phyloP scores from a whole-genome alignment of 805 yeast species.

The Kodamaea nitidulidarum region DNA sequence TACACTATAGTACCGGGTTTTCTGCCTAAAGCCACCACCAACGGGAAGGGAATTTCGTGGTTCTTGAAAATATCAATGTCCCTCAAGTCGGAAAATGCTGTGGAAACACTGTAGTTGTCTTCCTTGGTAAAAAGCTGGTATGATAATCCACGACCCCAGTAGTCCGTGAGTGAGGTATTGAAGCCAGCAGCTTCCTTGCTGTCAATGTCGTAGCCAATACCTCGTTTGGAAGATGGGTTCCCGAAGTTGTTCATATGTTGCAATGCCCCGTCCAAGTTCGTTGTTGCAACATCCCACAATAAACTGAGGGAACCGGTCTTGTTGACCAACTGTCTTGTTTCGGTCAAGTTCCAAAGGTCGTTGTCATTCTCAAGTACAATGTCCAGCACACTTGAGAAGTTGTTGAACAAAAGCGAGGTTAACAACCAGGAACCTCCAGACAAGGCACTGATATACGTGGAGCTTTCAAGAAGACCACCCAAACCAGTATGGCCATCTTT shows the following conservation, averaged over 20 bases:
- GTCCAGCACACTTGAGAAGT: conserved; percentile 67
- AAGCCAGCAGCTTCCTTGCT: conserved; percentile 55
- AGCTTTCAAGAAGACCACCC: conserved; percentile 69
- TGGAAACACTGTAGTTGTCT: conserved; percentile 20
- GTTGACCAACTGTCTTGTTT: conserved; percentile 27
- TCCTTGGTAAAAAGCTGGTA: conserved; percentile 51
- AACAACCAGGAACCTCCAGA: conserved; percentile 86
- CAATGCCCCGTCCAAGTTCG: conserved; percentile 23
- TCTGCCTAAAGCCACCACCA: conserved; percentile 34
- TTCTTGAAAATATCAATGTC: conserved; percentile 23
- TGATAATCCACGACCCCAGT: conserved; percentile 75
- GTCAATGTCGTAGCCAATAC: conserved; percentile 49
- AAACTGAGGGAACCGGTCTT: conserved; percentile 16
- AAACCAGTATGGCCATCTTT: conserved; percentile 45
- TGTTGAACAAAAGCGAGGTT: conserved; percentile 62
- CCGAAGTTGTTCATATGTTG: conserved; percentile 29
- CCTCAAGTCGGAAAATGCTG: conserved; percentile 34
- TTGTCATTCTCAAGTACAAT: conserved; percentile 34
- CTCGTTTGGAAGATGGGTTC: conserved; percentile 22
- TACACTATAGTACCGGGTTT: conserved; percentile 27
- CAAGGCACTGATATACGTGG: conserved; percentile 70
- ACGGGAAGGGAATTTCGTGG: conserved; percentile 41
- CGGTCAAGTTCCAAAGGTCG: conserved; percentile 35
- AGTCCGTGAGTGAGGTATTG: conserved; percentile 63
- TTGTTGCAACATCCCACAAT: conserved; percentile 17